Evolutionary conservation across 768 basidiomycete species (phyloP), one percentile per base, ranked within the genome.

Genomic region (Mycena polygramma): DNA sequence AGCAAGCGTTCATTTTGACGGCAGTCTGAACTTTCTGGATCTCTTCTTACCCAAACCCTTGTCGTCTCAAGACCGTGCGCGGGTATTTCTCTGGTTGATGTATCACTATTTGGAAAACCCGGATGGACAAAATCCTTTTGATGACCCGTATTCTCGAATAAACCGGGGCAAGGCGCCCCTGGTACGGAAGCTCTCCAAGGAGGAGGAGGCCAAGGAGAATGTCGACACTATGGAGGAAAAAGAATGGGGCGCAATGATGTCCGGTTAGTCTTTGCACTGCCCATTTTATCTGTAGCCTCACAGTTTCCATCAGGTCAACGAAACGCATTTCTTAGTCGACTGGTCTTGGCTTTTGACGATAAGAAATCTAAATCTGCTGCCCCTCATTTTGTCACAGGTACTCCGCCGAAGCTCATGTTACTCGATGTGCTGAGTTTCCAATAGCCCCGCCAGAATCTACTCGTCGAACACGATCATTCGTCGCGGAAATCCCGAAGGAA

Each of bases 41-140:
- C 84, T 97, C 48, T 97, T 97, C 79, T 85, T 94, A 48, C 93
- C 94, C 46, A 90, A 91, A 74, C 86, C 87, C 53, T 83, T 95
- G 43, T 87, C 91, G 14, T 94, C 95, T 3, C 79, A 79, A 5
- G 91, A 92, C 71, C 92, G 96, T 37, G 94, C 93, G 7, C 84
- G 83, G 65, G 93, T 90, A 4, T 94, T 97, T 78, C 85, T 97
- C 36, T 95, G 94, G 92, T 85, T 95, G 66, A 81, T 95, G 57
- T 95, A 89, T 79, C 86, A 94, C 76, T 95, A 96, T 79, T 84
- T 96, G 72, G 94, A 96, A 79, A 85, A 84, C 41, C 84, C 88
- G 1, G 83, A 85, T 43, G 79, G 82, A 14, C 80, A 86, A n/a
- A 96, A 95, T 78, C 92, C 94, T 7, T 96, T 93, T 77, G 87